These are phyloP conservation scores for Neurospora discreta DNA, from an alignment of 495 filamentous ascomycete genomes.

Conservation along the genomic window DNA sequence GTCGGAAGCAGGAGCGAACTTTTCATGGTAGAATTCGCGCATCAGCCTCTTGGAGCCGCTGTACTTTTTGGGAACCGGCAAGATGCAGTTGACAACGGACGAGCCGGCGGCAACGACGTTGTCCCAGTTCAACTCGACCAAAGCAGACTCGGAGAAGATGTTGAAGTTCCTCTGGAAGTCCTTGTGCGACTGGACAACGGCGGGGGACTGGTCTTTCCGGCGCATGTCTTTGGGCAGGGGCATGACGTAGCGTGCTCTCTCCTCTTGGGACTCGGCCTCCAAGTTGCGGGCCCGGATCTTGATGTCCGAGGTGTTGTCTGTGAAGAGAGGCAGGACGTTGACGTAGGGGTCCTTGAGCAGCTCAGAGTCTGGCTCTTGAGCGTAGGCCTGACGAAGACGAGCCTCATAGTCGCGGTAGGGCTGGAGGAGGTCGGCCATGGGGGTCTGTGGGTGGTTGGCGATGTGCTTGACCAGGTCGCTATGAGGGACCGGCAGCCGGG, in stretches of 20 bases:
- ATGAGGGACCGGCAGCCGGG: conserved; percentile 32
- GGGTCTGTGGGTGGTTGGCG: conserved; percentile 36
- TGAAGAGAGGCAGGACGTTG: conserved; percentile 64
- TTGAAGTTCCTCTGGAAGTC: conserved; percentile 69
- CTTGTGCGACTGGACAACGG: conserved; percentile 49
- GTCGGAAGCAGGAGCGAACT: conserved; percentile 70
- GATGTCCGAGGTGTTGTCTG: conserved; percentile 40
- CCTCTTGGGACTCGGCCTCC: conserved; percentile 43
- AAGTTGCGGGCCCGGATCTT: conserved; percentile 54
- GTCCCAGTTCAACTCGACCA: conserved; percentile 58
- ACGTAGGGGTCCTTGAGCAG: conserved; percentile 46
- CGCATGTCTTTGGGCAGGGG: conserved; percentile 47
- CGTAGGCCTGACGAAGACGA: conserved; percentile 56
- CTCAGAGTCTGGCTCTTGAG: conserved; percentile 53
- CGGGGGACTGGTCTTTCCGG: conserved; percentile 47
- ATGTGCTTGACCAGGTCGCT: conserved; percentile 35
- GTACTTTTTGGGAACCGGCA: conserved; percentile 58
- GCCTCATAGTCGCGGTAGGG: conserved; percentile 63
- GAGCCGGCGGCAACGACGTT: conserved; percentile 71
- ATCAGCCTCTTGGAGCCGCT: conserved; percentile 51
- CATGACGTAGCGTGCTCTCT: conserved; percentile 61
- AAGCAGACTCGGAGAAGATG: conserved; percentile 59
- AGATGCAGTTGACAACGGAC: conserved; percentile 59
- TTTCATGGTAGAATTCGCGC: conserved; percentile 67
- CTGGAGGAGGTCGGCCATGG: conserved; percentile 46